Percentiles rank a stretch among this genome's conserved stretches.
These are phyloP conservation scores for Salix arbutifolia DNA, from an alignment of 345 rosid genomes.

Conservation along the genomic window DNA sequence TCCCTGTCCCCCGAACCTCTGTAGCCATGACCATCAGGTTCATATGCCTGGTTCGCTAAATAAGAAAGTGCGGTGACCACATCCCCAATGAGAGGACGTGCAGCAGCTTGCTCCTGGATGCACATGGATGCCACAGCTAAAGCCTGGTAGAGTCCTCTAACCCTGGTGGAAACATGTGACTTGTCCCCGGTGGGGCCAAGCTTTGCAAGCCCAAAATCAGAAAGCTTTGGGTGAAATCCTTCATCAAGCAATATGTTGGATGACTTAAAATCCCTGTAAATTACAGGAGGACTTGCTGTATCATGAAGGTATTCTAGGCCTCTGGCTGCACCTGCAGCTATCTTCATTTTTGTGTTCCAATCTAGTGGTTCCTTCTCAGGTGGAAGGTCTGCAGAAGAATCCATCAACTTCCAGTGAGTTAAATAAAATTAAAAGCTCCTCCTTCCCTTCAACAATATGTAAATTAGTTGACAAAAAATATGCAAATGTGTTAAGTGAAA, in stretches of 20 bases:
- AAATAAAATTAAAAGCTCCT: background rate
- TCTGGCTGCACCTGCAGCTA: conserved; percentile 97
- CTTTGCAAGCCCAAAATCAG: conserved; percentile 97
- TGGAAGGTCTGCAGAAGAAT: conserved; percentile 58
- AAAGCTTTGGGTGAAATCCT: conserved; percentile 90
- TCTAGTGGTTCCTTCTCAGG: conserved; percentile 88
- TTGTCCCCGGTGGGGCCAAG: conserved; percentile 97
- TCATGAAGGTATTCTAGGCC: conserved; percentile 95
- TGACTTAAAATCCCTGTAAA: conserved; percentile 92
- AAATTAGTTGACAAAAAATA: background rate
- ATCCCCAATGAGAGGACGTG: conserved; percentile 90
- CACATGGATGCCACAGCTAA: conserved; percentile 97
- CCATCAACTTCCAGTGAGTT: background rate
- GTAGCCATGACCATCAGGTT: conserved; percentile 41
- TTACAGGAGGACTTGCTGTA: conserved; percentile 92
- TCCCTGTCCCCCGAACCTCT: conserved; percentile 47
- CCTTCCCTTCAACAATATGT: background rate
- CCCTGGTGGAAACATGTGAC: conserved; percentile 97
- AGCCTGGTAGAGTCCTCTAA: conserved; percentile 91
- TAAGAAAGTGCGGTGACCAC: conserved; percentile 93
- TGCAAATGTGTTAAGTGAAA: background rate
- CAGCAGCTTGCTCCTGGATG: conserved; percentile 90
- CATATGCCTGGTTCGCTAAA: conserved; percentile 79
- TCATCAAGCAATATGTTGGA: conserved; percentile 88
- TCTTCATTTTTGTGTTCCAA: conserved; percentile 96